phyloP scores from a whole-genome alignment of 179 eudicot genomes.

The Gypsophila paniculata region DNA sequence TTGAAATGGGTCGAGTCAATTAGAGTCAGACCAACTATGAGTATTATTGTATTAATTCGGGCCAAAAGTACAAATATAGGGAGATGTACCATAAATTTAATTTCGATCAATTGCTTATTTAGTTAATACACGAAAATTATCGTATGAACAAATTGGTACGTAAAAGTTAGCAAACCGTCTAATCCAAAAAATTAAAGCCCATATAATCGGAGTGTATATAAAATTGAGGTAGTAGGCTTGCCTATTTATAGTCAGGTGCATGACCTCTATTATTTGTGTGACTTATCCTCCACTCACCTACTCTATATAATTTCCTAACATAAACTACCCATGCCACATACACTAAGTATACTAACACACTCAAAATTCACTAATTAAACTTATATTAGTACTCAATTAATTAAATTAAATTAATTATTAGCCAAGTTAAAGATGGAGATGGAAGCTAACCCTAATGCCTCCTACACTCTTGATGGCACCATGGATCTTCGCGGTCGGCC shows the following conservation, averaged over 20 bases:
- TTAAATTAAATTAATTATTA: not conserved
- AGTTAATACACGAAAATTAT: too few species aligned
- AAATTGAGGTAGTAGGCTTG: not conserved
- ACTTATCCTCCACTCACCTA: conserved; percentile 18
- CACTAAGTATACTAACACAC: conserved; percentile 10
- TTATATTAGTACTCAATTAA: not conserved
- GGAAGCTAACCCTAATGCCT: conserved; percentile 32
- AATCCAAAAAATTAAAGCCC: not conserved
- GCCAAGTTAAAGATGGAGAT: conserved; percentile 13
- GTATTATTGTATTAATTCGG: too few species aligned
- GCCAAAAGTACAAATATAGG: too few species aligned
- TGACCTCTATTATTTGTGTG: conserved; percentile 11
- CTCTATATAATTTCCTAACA: conserved; percentile 6
- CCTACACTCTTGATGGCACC: conserved; percentile 73
- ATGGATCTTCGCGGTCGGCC: conserved; percentile 75
- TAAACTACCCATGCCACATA: not conserved
- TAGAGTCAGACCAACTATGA: too few species aligned
- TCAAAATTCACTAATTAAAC: not conserved
- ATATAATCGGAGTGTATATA: not conserved
- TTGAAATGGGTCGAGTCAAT: too few species aligned
- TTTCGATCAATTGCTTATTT: too few species aligned
- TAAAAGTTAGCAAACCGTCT: not conserved
- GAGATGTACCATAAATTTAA: too few species aligned
- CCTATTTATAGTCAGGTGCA: conserved; percentile 7
- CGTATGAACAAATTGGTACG: too few species aligned